Evolutionary conservation across 306 rosid genomes (phyloP), one percentile per base, ranked within the genome.

Genomic region (Acacia melanoxylon): DNA sequence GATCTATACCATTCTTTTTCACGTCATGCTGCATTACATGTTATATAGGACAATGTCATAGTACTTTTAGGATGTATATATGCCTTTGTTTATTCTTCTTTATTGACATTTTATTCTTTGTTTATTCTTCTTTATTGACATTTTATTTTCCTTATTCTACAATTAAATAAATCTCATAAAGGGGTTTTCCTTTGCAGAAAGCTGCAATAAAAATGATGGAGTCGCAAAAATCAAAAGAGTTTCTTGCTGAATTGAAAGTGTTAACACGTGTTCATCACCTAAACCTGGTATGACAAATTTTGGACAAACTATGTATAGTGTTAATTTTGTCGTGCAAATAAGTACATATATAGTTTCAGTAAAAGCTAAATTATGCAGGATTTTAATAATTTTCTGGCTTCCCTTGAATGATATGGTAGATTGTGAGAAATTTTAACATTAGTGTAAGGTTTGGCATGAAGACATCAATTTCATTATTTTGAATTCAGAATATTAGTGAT

Each of bases 151-250:
- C 52, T n/a, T 73, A 40, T 81, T 79, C 77, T 78, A 41, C 62
- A n/a, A 5, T 67, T 62, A 46, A 49, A 49, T 77, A 70, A 62
- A 61, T 40, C 77, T 74, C 37, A 56, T 48, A 41, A 35, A 54
- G 79, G 40, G 67, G 40, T 2, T 40, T 68, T n/a, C 31, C 74
- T 35, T 72, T 76, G 81, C 89, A 95, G 98, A 91, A 85, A 91
- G 95, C 92, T 67, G 98, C 98, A 65, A 80, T 95, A 73, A 95
- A 95, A 88, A 93, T 90, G 91, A 95, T 95, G 98, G 94, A 93
- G 45, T 90, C 89, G 92, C 85, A 86, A 78, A 97, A 97, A 81
- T 31, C 98, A n/a, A 93, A 61, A 82, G 94, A 89, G 85, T 95
- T 95, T 89, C 85, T 93, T 25, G 97, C 98, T 2, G 98, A 95